Percentiles rank a stretch among this genome's conserved stretches.
phyloP scores from a whole-genome alignment of 2,329 filamentous ascomycete species.

The Diaporthe sp. region DNA sequence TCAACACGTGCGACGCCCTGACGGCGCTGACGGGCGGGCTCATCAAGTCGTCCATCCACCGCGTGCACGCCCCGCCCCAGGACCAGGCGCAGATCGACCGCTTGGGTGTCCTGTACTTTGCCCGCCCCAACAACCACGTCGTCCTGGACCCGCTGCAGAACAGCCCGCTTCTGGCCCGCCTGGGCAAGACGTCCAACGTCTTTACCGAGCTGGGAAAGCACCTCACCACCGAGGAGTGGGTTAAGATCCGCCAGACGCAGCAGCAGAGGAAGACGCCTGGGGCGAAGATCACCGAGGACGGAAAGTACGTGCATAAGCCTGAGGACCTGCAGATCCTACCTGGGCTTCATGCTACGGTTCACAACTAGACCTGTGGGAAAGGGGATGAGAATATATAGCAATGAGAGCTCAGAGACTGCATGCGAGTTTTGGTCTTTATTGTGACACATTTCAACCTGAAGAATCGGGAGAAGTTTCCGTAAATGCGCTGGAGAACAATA shows the following conservation, averaged over 20 bases:
- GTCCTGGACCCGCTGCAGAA: constrained; percentile 52
- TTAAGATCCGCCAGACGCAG: constrained; percentile 54
- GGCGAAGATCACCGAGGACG: constrained; percentile 51
- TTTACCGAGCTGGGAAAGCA: constrained; percentile 56
- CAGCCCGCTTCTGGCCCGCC: constrained; percentile 51
- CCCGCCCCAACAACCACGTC: constrained; percentile 56
- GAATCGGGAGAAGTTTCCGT: too few relatives aligned
- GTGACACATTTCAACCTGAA: not conserved
- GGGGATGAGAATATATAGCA: not conserved
- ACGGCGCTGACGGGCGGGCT: constrained; percentile 62
- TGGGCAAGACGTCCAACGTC: constrained; percentile 52
- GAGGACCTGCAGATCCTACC: constrained; percentile 57
- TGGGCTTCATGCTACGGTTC: constrained; percentile 54
- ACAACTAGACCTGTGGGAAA: constrained; percentile 44
- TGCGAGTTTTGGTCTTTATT: not conserved
- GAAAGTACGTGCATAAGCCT: constrained; percentile 50
- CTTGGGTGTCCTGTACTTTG: constrained; percentile 58
- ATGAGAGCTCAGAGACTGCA: not conserved
- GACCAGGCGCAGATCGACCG: constrained; percentile 52
- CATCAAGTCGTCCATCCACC: constrained; percentile 57
- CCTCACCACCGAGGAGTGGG: constrained; percentile 55
- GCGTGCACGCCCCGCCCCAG: constrained; percentile 45
- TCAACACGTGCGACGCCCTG: constrained; percentile 64
- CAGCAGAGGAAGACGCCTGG: constrained; percentile 53
- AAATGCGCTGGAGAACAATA: too few relatives aligned